phyloP scores from a whole-genome alignment of 495 filamentous ascomycete species.

The Penicillium cinerascens region DNA sequence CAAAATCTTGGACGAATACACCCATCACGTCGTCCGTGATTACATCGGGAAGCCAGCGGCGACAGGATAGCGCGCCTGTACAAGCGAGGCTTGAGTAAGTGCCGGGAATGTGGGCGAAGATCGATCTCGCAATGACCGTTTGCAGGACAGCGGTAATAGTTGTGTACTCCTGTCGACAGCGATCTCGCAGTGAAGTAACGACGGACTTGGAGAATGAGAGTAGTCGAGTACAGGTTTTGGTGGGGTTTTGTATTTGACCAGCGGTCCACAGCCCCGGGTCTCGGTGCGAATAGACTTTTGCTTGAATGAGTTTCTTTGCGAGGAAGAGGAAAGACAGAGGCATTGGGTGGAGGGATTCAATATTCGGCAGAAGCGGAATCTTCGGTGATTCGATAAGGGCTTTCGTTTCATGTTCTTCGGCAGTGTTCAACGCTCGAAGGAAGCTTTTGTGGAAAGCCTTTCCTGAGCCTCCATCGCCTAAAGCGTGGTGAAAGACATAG shows the following conservation, averaged over 20 bases:
- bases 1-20: slow-evolving; percentile 30
- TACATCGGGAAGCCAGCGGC: slow-evolving; percentile 32
- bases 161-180: slow-evolving; percentile 30
- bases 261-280: slow-evolving; percentile 26
- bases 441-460: slow-evolving; percentile 35
- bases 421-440: slow-evolving; percentile 21
- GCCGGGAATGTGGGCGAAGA: slow-evolving; percentile 30
- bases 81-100: slow-evolving; percentile 18
- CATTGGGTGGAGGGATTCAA: slow-evolving; percentile 23
- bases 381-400: slow-evolving; percentile 23
- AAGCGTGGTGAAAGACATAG: slow-evolving; percentile 38
- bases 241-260: slow-evolving; percentile 15
- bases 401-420: slow-evolving; percentile 16
- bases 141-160: slow-evolving; percentile 38
- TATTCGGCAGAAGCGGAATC: slow-evolving; percentile 28
- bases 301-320: slow-evolving; percentile 24
- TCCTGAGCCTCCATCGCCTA: slow-evolving; percentile 34
- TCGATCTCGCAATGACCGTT: slow-evolving; percentile 29
- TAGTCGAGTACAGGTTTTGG: slow-evolving; percentile 18
- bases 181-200: slow-evolving; percentile 14
- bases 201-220: slow-evolving; percentile 19
- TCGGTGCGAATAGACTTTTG: slow-evolving; percentile 20
- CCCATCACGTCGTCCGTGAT: slow-evolving; percentile 38
- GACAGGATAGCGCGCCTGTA: slow-evolving; percentile 28
- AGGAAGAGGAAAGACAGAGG: slow-evolving; percentile 28